phyloP scores from a whole-genome alignment of 2,329 filamentous ascomycete genomes.

The Colletotrichum karsti region DNA sequence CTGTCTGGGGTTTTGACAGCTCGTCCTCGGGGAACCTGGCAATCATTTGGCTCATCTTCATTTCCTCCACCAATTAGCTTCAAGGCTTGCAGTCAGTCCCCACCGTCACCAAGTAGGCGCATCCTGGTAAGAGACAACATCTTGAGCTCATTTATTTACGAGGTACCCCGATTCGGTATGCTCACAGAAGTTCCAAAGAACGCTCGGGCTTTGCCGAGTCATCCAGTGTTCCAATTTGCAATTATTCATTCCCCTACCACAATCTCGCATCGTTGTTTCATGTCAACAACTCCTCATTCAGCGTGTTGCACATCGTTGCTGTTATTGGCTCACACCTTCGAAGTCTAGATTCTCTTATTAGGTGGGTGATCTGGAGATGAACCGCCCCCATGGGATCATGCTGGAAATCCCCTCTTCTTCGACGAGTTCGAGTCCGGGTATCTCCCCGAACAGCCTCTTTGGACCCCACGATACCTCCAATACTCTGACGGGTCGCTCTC shows the following conservation, averaged over 20 bases:
- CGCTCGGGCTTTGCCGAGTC: background rate
- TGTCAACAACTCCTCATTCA: background rate
- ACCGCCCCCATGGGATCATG: too few relatives aligned
- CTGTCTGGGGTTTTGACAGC: background rate
- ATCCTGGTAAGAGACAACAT: background rate
- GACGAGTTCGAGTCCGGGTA: background rate
- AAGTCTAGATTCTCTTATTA: too few relatives aligned
- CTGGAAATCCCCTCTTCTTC: too few relatives aligned
- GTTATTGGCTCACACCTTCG: too few relatives aligned
- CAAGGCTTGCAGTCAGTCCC: background rate
- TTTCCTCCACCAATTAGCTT: background rate
- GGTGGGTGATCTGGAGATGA: background rate
- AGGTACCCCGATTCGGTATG: background rate
- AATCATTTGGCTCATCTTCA: background rate
- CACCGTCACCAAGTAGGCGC: background rate
- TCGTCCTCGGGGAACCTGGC: background rate
- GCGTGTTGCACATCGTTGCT: background rate
- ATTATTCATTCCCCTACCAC: background rate
- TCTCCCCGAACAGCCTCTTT: background rate
- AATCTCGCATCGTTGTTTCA: background rate
- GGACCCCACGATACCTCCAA: background rate
- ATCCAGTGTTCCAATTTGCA: background rate
- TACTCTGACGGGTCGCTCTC: too few relatives aligned
- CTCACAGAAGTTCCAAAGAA: background rate
- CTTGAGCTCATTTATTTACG: background rate